phyloP scores from a whole-genome alignment of 805 yeast genomes.

The Blastobotrys peoriensis region DNA sequence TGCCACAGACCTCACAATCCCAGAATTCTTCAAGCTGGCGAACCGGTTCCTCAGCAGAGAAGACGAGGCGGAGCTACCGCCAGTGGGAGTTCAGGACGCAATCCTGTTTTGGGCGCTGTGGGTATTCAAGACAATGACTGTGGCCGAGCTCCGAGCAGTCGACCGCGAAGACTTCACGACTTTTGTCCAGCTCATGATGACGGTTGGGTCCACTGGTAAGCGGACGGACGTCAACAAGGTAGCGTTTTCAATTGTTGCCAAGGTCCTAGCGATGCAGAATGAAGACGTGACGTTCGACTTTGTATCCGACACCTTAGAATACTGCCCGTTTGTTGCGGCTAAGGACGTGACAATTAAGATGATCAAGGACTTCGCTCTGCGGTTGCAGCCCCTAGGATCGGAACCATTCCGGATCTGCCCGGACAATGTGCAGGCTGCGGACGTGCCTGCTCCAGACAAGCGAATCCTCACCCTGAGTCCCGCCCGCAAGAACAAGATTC shows the following conservation, averaged over 20 bases:
- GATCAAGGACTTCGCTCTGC: constrained; percentile 52
- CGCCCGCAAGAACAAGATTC: constrained; percentile 26
- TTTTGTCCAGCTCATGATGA: constrained; percentile 39
- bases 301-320: constrained; percentile 54
- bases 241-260: constrained; percentile 56
- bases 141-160: constrained; percentile 27
- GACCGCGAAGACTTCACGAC: constrained; percentile 29
- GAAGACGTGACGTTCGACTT: constrained; percentile 55
- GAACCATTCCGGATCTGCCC: neutral
- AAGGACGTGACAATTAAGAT: constrained; percentile 59
- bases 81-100: constrained; percentile 31
- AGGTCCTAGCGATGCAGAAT: constrained; percentile 51
- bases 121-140: constrained; percentile 20
- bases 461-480: neutral
- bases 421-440: neutral
- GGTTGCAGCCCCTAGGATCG: constrained; percentile 27
- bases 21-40: constrained; percentile 18
- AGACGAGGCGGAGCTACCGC: constrained; percentile 21
- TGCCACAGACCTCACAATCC: constrained; percentile 12
- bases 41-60: constrained; percentile 17
- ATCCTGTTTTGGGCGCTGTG: constrained; percentile 32
- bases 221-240: constrained; percentile 36
- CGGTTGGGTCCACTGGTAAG: constrained; percentile 32
- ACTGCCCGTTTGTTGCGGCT: constrained; percentile 60
- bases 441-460: neutral